Evolutionary conservation across 768 basidiomycete genomes (phyloP).

Genomic region (Xanthoconium stramineum): DNA sequence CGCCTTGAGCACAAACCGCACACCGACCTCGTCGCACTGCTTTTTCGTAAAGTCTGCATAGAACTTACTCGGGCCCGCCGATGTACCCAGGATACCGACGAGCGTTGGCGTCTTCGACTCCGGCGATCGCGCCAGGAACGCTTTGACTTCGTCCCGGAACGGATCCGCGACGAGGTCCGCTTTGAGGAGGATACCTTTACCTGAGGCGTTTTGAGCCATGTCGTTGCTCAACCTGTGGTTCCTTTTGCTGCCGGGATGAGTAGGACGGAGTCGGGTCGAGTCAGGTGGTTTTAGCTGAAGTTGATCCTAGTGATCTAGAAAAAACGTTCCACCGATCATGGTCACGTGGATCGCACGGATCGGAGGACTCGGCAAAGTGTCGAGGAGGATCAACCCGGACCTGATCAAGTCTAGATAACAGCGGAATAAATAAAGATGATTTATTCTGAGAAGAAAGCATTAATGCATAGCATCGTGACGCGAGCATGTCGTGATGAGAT

Average conservation of each 20-base stretch:
- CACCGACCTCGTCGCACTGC: conserved; percentile 85
- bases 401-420: no score
- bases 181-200: conserved; percentile 76
- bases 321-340: neutral
- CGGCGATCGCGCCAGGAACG: conserved; percentile 34
- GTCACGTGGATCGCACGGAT: conserved; percentile 11
- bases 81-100: conserved; percentile 88
- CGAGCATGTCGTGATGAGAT: no score
- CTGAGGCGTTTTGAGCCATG: conserved; percentile 28
- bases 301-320: no score
- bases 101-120: conserved; percentile 71
- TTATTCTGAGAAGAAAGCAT: no score
- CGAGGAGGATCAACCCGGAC: no score
- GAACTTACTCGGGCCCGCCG: conserved; percentile 70
- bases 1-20: conserved; percentile 77
- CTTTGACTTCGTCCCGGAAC: conserved; percentile 68
- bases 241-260: no score
- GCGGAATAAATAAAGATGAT: no score
- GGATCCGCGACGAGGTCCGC: conserved; percentile 71
- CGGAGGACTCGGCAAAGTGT: neutral
- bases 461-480: no score
- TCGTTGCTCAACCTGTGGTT: neutral
- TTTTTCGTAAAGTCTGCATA: conserved; percentile 91
- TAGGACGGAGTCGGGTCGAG: neutral
- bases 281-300: neutral